Evolutionary conservation across 345 rosid species (phyloP).

Genomic region (Atalantia buxifolia): DNA sequence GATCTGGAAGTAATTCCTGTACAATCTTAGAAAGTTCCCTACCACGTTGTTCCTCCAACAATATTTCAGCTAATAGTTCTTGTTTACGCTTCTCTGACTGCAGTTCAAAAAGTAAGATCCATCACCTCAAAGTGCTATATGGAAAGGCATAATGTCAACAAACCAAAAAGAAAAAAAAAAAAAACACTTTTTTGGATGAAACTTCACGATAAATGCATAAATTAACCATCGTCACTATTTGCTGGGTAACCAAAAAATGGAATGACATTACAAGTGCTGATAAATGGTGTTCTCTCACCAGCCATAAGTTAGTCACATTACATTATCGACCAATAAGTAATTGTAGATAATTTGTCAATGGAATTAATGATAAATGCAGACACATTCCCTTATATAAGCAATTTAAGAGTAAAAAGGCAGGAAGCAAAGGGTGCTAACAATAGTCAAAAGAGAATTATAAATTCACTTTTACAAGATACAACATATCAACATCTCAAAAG

Average conservation of each 20-base stretch:
- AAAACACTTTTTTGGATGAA: slow-evolving; percentile 6
- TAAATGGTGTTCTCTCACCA: not conserved
- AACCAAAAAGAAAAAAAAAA: not conserved
- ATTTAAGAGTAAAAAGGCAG: too few relatives aligned
- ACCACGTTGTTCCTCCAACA: slow-evolving; percentile 65
- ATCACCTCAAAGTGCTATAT: not conserved
- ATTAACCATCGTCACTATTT: not conserved
- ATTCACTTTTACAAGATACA: not conserved
- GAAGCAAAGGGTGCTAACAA: too few relatives aligned
- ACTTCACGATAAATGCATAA: not conserved
- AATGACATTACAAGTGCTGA: not conserved
- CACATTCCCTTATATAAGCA: too few relatives aligned
- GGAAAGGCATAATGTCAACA: not conserved
- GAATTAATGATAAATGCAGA: too few relatives aligned
- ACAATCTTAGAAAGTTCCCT: slow-evolving; percentile 60
- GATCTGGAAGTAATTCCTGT: slow-evolving; percentile 56
- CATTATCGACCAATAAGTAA: not conserved
- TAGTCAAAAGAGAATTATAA: not conserved
- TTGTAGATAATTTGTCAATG: too few relatives aligned
- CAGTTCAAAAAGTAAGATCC: slow-evolving; percentile 17
- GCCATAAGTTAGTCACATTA: slow-evolving; percentile 2
- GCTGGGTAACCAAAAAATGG: not conserved
- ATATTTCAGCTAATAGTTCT: slow-evolving; percentile 59
- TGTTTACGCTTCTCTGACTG: slow-evolving; percentile 85
- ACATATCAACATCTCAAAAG: not conserved